phyloP scores from a whole-genome alignment of 2,329 filamentous ascomycete species.

The Bipolaris oryzae region DNA sequence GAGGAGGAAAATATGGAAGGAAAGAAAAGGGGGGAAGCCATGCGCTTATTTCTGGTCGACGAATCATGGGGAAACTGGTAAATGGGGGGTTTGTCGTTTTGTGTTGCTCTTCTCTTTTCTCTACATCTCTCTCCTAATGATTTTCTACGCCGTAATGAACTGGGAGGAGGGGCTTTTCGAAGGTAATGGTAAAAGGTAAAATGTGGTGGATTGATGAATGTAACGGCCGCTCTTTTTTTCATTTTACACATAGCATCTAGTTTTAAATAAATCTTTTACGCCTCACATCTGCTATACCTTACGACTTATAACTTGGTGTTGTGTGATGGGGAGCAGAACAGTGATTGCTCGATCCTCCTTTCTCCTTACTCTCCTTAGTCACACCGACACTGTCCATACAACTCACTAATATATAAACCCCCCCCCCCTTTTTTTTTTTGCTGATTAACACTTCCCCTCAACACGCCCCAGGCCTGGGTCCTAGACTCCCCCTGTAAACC shows the following conservation, averaged over 20 bases:
- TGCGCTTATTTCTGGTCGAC: slow-evolving; percentile 35
- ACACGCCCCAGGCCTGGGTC: slow-evolving; percentile 24
- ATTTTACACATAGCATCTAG: background rate
- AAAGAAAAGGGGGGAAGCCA: slow-evolving; percentile 19
- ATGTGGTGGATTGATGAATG: background rate
- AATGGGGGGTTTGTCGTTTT: background rate
- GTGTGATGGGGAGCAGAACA: background rate
- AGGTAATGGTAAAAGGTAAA: background rate
- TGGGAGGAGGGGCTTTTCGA: background rate
- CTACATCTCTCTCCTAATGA: too few relatives aligned
- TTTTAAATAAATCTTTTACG: background rate
- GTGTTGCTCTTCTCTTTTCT: background rate
- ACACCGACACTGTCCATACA: background rate
- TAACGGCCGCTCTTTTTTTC: background rate
- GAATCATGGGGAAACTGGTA: slow-evolving; percentile 29
- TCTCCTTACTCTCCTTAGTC: background rate
- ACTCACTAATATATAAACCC: too few relatives aligned
- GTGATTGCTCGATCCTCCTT: background rate
- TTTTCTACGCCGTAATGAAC: background rate
- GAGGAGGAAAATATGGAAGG: slow-evolving; percentile 5
- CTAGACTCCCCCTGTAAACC: slow-evolving; percentile 34
- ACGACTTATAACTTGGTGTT: background rate
- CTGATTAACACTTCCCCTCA: background rate
- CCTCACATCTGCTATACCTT: background rate
- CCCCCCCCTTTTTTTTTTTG: too few relatives aligned